Evolutionary conservation across 202 grass and related monocot genomes (phyloP), one percentile per base, ranked within the genome.

Genomic region (Carex sylvatica): DNA sequence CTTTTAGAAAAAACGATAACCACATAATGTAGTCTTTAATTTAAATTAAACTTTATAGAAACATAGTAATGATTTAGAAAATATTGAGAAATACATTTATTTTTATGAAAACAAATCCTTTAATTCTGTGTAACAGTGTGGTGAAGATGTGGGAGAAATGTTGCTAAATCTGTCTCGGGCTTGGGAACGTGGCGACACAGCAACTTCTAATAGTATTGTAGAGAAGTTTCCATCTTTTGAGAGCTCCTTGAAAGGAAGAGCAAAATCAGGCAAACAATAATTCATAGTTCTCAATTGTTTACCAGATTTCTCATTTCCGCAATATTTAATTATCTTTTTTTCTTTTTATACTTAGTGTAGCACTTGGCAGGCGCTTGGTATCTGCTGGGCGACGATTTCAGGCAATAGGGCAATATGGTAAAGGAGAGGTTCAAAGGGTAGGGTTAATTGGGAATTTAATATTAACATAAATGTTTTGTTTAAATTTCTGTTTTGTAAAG

Each of bases 361-460:
- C 92, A 80, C 88, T 93, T 83, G 92, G 95, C 84, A 98, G 93
- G 79, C 90, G 95, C 51, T 74, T 98, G 80, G 80, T 87, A 76
- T 87, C 89, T 63, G 84, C 92, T 78, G 92, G 91, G 83, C 88
- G 89, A 71, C 95, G 85, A 85, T 98, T 98, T 75, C 85, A 91
- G 51, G 83, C 89, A 2, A 95, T 90, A 91, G 92, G 95, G 5
- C 89, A 90, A 67, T 95, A 91, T 6, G 84, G 87, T 19, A 53
- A 93, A 77, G 92, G 92, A 86, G 91, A 95, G 81, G 47, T 85
- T 20, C 88, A 95, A 84, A 93, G 56, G 86, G 92, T 93, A 79
- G 85, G 81, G 5, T 69, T 30, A 44, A 31, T 12, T 59, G 30
- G 40, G 61, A 24, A 61, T 11, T 64, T 69, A 72, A 56, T 64